A percentile compares a stretch with the other conserved stretches of the same genome.
phyloP scores from a whole-genome alignment of 2,329 filamentous ascomycete genomes.

The Cercospora canescens region DNA sequence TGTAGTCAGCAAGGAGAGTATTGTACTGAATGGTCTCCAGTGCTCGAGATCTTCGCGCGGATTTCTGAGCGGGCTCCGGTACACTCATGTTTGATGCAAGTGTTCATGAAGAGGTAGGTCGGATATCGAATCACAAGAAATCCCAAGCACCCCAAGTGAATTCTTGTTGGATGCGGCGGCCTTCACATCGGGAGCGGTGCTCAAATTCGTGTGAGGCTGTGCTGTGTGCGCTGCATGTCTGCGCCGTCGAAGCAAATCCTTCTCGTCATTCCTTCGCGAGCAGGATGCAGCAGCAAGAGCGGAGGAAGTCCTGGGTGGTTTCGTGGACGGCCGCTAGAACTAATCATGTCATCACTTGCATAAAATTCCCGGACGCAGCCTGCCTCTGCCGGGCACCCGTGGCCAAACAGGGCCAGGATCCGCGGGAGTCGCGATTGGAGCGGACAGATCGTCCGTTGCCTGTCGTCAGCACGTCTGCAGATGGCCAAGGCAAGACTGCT shows the following conservation, averaged over 20 bases:
- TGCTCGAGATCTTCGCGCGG: slow-evolving; percentile 30
- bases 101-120: background rate
- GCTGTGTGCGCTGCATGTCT: background rate
- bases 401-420: background rate
- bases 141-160: background rate
- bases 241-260: background rate
- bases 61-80: background rate
- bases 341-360: slow-evolving; percentile 2
- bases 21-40: slow-evolving; percentile 45
- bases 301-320: background rate
- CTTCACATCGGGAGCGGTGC: background rate
- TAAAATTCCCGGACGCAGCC: background rate
- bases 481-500: background rate
- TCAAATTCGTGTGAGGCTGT: background rate
- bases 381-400: background rate
- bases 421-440: background rate
- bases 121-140: background rate
- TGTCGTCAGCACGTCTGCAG: background rate
- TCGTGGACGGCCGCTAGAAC: background rate
- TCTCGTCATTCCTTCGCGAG: background rate
- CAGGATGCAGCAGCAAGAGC: background rate
- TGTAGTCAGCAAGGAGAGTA: slow-evolving; percentile 38
- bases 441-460: background rate
- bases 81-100: background rate
- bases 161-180: background rate